Conservation (phyloP, 2,329 filamentous ascomycete genomes). For the Dryadomyces quercivorus region DNA sequence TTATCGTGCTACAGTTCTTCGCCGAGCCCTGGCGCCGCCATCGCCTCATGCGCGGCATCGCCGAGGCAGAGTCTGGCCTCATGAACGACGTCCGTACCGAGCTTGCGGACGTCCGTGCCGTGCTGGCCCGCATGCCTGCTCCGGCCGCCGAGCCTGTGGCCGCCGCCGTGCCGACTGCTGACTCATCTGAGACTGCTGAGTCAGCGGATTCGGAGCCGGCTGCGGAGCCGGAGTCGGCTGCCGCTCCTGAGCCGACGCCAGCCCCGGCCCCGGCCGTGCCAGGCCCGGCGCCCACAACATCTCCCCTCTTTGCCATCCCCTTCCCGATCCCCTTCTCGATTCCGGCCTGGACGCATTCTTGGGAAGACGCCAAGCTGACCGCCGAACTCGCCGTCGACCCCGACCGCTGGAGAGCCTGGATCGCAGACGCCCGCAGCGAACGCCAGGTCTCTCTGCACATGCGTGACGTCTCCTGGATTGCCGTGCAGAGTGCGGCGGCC, state of each 20-base stretch:
- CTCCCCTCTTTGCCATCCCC: not conserved
- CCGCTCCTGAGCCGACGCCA: not conserved
- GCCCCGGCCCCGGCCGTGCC: not conserved
- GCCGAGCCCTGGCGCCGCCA: conserved; percentile 85
- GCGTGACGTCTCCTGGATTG: conserved; percentile 58
- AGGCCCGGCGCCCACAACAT: not conserved
- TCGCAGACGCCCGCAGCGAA: conserved; percentile 54
- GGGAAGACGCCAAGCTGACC: conserved; percentile 24
- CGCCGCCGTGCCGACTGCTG: not conserved
- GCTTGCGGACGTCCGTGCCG: conserved; percentile 22
- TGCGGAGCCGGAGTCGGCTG: no score
- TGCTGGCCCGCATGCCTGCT: conserved; percentile 14
- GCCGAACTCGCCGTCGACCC: conserved; percentile 27
- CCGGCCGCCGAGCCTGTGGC: conserved; percentile 5
- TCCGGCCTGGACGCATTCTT: conserved; percentile 16
- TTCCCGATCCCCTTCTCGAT: not conserved
- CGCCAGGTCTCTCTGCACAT: conserved; percentile 50
- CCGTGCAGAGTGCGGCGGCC: conserved; percentile 52
- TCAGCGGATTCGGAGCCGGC: not conserved
- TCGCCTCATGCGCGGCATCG: conserved; percentile 71
- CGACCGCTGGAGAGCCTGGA: conserved; percentile 32
- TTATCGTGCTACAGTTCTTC: conserved; percentile 75
- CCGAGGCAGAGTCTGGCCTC: conserved; percentile 58
- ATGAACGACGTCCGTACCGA: conserved; percentile 35
- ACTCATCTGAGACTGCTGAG: not conserved